A percentile compares a stretch with the other conserved stretches of the same genome.
Conservation (phyloP, 768 basidiomycete species). For the Pulveroboletus frians region DNA sequence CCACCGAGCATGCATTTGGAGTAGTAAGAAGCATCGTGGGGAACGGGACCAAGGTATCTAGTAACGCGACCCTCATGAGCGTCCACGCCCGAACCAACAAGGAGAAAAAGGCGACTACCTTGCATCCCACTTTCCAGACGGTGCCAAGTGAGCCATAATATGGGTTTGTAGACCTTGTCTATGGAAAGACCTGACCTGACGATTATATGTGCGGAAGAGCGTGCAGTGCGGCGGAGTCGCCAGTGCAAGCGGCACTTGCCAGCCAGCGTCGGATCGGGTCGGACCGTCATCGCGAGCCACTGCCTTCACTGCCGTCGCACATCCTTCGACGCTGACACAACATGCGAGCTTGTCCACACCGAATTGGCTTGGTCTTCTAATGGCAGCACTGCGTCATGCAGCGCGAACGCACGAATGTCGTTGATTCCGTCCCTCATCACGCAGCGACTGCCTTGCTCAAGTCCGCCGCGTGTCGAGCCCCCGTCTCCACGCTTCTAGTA, state of each 20-base stretch:
- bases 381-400: no score
- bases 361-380: no score
- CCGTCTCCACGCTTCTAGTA: no score
- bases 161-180: constrained; percentile 24
- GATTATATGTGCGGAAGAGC: neutral
- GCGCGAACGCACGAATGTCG: no score
- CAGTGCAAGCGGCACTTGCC: neutral
- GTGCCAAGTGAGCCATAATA: constrained; percentile 47
- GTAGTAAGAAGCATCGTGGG: constrained; percentile 73
- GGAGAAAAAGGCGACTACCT: constrained; percentile 37
- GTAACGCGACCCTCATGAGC: constrained; percentile 3
- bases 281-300: neutral
- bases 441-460: no score
- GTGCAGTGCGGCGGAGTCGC: neutral
- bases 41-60: constrained; percentile 67
- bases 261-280: constrained; percentile 9
- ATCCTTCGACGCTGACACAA: no score
- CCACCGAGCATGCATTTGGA: constrained; percentile 86
- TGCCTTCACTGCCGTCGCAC: no score
- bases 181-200: constrained; percentile 12
- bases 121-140: constrained; percentile 68
- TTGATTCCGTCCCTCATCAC: no score
- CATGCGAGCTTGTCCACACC: no score
- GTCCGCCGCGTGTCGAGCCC: no score
- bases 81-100: neutral